phyloP scores from a whole-genome alignment of 352 stramenopile genomes.

The Phytophthora podocarpi region DNA sequence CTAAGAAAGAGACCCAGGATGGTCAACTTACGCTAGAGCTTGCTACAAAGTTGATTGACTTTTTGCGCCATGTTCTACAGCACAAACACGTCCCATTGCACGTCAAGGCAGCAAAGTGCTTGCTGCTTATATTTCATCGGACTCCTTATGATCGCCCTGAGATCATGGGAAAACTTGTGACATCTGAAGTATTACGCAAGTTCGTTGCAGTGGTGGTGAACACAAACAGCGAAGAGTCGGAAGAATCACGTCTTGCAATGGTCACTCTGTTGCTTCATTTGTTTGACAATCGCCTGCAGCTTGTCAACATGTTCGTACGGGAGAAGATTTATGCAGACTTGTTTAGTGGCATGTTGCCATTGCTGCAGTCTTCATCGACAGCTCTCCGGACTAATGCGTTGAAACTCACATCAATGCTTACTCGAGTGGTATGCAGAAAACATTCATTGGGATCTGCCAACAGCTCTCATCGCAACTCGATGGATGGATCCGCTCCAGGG shows the following conservation, averaged over 20 bases:
- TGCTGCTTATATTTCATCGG: conserved; percentile 65
- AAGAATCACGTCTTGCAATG: conserved; percentile 72
- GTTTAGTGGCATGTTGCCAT: conserved; percentile 53
- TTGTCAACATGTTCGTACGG: conserved; percentile 64
- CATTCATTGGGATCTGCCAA: conserved; percentile 25
- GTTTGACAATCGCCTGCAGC: conserved; percentile 56
- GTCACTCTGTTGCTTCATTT: conserved; percentile 69
- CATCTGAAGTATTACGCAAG: conserved; percentile 52
- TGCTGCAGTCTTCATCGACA: conserved; percentile 51
- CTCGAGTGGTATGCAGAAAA: conserved; percentile 57
- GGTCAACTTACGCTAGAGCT: conserved; percentile 46
- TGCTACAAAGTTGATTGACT: conserved; percentile 45
- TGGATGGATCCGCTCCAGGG: conserved; percentile 1
- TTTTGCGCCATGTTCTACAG: conserved; percentile 53
- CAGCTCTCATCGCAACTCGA: conserved; percentile 6
- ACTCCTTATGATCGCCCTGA: conserved; percentile 36
- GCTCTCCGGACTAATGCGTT: conserved; percentile 46
- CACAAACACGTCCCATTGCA: conserved; percentile 67
- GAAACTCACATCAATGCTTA: conserved; percentile 62
- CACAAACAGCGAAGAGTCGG: conserved; percentile 52
- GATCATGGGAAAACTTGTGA: conserved; percentile 50
- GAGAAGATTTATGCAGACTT: conserved; percentile 64
- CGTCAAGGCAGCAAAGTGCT: conserved; percentile 72
- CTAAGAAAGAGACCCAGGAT: conserved; percentile 22
- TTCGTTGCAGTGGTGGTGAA: conserved; percentile 62